A percentile compares a stretch with the other conserved stretches of the same genome.
Evolutionary conservation across 2,329 filamentous ascomycete species (phyloP).

Genomic region (Apiospora pterosperma): DNA sequence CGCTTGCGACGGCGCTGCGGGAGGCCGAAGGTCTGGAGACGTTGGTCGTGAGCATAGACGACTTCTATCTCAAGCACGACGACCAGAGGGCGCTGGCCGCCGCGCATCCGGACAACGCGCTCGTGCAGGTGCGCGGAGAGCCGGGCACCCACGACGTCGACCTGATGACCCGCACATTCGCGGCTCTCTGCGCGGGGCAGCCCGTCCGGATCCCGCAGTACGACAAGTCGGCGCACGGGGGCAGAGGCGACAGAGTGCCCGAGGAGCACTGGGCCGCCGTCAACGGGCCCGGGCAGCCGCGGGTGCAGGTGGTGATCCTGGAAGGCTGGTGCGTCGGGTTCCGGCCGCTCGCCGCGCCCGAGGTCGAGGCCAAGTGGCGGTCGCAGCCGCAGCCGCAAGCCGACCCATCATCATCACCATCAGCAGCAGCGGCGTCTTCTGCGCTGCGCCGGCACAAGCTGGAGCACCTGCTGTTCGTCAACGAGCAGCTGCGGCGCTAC

Average conservation of each 20-base stretch:
- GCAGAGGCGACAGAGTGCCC: constrained; percentile 71
- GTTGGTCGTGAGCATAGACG: constrained; percentile 78
- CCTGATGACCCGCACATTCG: constrained; percentile 62
- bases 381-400: no score
- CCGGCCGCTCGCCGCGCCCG: constrained; percentile 53
- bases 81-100: constrained; percentile 64
- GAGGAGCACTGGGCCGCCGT: constrained; percentile 58
- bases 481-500: constrained; percentile 48
- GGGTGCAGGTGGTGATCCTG: constrained; percentile 68
- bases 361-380: constrained; percentile 49
- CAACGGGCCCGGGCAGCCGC: constrained; percentile 45
- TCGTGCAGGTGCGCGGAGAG: constrained; percentile 84
- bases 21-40: constrained; percentile 51
- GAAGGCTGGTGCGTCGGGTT: constrained; percentile 94
- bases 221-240: constrained; percentile 76
- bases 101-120: constrained; percentile 65
- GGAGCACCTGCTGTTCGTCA: background rate
- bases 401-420: no score
- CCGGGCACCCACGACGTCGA: constrained; percentile 77
- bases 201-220: constrained; percentile 66
- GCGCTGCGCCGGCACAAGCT: constrained; percentile 45
- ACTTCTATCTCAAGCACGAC: constrained; percentile 77
- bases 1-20: constrained; percentile 60
- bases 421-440: no score
- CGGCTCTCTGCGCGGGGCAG: constrained; percentile 46